These are phyloP conservation scores for Candida gigantensis DNA, from an alignment of 1,139 yeast species.

Conservation along the genomic window DNA sequence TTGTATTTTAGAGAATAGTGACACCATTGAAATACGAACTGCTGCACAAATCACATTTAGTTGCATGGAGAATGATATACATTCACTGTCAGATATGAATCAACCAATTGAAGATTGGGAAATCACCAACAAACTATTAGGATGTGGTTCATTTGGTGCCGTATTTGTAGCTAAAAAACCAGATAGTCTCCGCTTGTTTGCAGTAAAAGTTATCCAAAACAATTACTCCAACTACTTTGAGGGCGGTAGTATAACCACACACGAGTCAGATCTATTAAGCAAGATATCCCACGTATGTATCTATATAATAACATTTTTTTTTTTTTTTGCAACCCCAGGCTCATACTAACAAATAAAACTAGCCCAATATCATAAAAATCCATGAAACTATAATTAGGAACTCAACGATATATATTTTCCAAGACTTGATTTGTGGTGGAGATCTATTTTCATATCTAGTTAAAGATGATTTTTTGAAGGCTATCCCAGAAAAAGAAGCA, in stretches of 20 bases:
- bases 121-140: constrained; percentile 45
- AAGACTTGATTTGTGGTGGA: constrained; percentile 61
- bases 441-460: constrained; percentile 64
- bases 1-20: constrained; percentile 45
- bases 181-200: constrained; percentile 34
- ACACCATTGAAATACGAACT: constrained; percentile 38
- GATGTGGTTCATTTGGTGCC: constrained; percentile 64
- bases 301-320: constrained; percentile 17
- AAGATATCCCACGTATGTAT: constrained; percentile 41
- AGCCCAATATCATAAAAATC: constrained; percentile 48
- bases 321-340: constrained; percentile 11
- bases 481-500: constrained; percentile 56
- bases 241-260: constrained; percentile 17
- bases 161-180: constrained; percentile 34
- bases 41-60: constrained; percentile 25
- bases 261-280: constrained; percentile 44
- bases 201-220: constrained; percentile 49
- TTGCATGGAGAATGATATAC: constrained; percentile 2
- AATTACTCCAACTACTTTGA: constrained; percentile 19
- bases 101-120: constrained; percentile 34
- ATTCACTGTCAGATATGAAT: neutral
- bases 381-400: constrained; percentile 40
- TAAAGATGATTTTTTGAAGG: constrained; percentile 36
- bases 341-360: constrained; percentile 16
- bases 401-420: constrained; percentile 46